phyloP scores from a whole-genome alignment of 2,329 filamentous ascomycete species.

The Zasmidium cellare region DNA sequence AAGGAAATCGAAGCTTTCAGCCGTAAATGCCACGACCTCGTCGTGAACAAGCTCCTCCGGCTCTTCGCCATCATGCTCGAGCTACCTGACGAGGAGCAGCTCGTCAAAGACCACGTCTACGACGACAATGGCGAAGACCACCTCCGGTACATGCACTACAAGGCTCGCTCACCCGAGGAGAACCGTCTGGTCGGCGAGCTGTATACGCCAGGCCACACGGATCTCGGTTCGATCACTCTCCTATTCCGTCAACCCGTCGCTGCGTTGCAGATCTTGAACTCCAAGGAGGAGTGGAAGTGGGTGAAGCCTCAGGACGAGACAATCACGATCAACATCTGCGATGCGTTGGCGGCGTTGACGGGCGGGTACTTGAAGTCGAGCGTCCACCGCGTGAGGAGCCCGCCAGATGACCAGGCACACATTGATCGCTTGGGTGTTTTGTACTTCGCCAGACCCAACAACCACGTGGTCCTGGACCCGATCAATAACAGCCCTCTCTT shows the following conservation, averaged over 20 bases:
- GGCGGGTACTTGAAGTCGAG: constrained; percentile 49
- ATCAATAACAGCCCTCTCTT: constrained; percentile 41
- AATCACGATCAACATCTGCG: constrained; percentile 43
- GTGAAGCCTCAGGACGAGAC: constrained; percentile 41
- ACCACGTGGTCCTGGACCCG: constrained; percentile 39
- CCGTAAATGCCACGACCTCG: constrained; percentile 51
- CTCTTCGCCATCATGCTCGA: constrained; percentile 63
- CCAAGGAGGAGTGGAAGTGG: constrained; percentile 42
- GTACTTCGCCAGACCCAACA: constrained; percentile 50
- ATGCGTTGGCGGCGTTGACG: constrained; percentile 40
- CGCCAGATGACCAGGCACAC: constrained; percentile 50
- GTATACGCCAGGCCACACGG: constrained; percentile 39
- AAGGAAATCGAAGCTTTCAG: constrained; percentile 58
- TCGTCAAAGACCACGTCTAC: constrained; percentile 59
- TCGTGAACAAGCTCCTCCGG: constrained; percentile 57
- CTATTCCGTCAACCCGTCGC: constrained; percentile 44
- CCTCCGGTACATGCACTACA: constrained; percentile 45
- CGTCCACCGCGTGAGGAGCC: constrained; percentile 50
- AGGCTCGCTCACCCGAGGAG: constrained; percentile 24
- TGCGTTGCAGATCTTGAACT: constrained; percentile 39
- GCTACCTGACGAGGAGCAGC: constrained; percentile 58
- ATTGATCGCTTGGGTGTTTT: constrained; percentile 52
- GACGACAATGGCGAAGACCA: constrained; percentile 59
- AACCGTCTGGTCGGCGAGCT: constrained; percentile 21
- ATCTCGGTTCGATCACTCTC: constrained; percentile 44